These are phyloP conservation scores for Cucumis cinereus DNA, from an alignment of 306 rosid species.

Conservation along the genomic window DNA sequence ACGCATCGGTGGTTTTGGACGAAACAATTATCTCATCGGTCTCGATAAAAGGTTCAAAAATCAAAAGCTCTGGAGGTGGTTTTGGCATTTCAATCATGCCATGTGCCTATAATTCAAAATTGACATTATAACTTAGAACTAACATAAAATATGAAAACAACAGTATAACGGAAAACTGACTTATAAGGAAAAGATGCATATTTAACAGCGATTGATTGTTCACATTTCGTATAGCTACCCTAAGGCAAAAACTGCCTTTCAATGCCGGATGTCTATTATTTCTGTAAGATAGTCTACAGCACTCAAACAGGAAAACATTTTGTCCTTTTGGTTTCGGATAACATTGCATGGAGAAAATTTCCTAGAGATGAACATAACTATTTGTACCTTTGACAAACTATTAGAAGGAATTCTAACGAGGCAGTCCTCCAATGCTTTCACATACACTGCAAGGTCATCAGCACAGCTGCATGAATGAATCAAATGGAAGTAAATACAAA, in stretches of 20 bases:
- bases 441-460: conserved; percentile 56
- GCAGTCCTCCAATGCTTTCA: conserved; percentile 51
- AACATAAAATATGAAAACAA: neutral
- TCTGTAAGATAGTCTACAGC: neutral
- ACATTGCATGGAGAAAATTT: neutral
- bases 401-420: conserved; percentile 71
- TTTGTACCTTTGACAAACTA: conserved; percentile 73
- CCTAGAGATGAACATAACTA: neutral
- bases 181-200: neutral
- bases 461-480: conserved; percentile 43
- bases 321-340: neutral
- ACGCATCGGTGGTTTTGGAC: conserved; percentile 33
- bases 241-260: neutral
- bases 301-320: neutral
- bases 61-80: conserved; percentile 68
- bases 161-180: neutral
- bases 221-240: neutral
- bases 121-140: neutral
- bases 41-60: conserved; percentile 89
- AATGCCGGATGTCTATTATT: neutral
- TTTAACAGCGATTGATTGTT: neutral
- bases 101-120: conserved; percentile 41
- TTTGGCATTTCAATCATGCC: conserved; percentile 88
- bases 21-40: conserved; percentile 73
- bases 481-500: conserved; percentile 11